A percentile compares a stretch with the other conserved stretches of the same genome.
Evolutionary conservation across 371 early-diverging fungal genomes (phyloP).

Genomic region (Lichtheimia ornata): DNA sequence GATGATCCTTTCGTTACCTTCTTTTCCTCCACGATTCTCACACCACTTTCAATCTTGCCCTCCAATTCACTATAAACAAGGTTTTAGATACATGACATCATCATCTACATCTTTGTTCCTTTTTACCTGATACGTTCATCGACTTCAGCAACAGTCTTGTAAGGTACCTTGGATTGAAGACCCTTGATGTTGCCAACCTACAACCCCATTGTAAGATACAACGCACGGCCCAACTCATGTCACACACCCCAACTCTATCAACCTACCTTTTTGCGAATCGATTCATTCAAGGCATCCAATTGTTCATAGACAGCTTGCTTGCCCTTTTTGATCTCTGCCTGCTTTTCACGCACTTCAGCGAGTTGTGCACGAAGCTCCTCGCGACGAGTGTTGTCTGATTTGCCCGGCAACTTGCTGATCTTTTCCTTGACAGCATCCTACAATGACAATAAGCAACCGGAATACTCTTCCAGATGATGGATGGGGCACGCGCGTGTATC

Average conservation of each 20-base stretch:
- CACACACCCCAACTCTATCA: neutral
- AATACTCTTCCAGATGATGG: constrained; percentile 1
- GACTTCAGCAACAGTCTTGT: constrained; percentile 77
- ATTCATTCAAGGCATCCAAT: constrained; percentile 54
- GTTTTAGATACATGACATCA: neutral
- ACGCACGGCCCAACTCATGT: neutral
- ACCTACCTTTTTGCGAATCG: constrained; percentile 27
- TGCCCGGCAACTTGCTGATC: constrained; percentile 36
- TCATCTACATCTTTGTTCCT: neutral
- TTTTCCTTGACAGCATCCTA: constrained; percentile 59
- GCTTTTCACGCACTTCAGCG: constrained; percentile 62
- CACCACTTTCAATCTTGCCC: constrained; percentile 76
- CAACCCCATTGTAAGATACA: neutral
- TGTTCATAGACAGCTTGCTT: constrained; percentile 60
- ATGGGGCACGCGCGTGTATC: neutral
- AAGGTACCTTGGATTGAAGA: constrained; percentile 77
- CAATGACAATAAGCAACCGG: no score
- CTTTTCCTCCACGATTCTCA: constrained; percentile 87
- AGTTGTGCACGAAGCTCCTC: constrained; percentile 62
- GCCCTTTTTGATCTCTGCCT: constrained; percentile 54
- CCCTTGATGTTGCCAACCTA: constrained; percentile 72
- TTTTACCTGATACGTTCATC: constrained; percentile 75
- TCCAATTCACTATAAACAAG: constrained; percentile 62
- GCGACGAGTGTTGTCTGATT: constrained; percentile 50
- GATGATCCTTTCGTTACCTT: constrained; percentile 27